A percentile compares a stretch with the other conserved stretches of the same genome.
Conservation (phyloP, 768 basidiomycete species). For the Exsudoporus frostii region DNA sequence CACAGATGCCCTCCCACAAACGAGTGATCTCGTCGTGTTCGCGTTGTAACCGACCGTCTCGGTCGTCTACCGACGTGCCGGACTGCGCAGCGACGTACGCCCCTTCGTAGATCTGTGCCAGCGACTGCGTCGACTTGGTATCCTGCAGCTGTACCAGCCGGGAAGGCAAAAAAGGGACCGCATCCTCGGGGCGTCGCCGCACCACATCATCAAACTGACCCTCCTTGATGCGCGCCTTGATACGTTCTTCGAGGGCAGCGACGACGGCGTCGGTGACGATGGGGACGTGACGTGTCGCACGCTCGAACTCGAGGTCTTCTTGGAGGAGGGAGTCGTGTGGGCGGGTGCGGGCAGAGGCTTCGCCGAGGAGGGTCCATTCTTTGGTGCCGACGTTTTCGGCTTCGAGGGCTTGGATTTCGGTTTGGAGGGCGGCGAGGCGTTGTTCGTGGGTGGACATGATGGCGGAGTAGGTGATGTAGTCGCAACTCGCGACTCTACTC, state of each 20-base stretch:
- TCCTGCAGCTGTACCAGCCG: slow-evolving; percentile 87
- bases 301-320: slow-evolving; percentile 94
- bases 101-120: slow-evolving; percentile 95
- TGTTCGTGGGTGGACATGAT: slow-evolving; percentile 53
- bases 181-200: slow-evolving; percentile 67
- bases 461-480: no score
- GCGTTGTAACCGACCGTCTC: slow-evolving; percentile 83
- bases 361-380: slow-evolving; percentile 91
- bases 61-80: slow-evolving; percentile 58
- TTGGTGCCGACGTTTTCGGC: slow-evolving; percentile 84
- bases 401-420: slow-evolving; percentile 82
- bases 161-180: slow-evolving; percentile 89
- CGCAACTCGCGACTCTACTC: no score
- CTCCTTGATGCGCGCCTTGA: slow-evolving; percentile 85
- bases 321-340: slow-evolving; percentile 91
- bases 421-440: slow-evolving; percentile 65
- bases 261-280: slow-evolving; percentile 88
- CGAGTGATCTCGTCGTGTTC: slow-evolving; percentile 86
- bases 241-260: slow-evolving; percentile 78
- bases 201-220: slow-evolving; percentile 89
- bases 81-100: slow-evolving; percentile 74
- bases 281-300: slow-evolving; percentile 81
- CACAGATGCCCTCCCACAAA: slow-evolving; percentile 81
- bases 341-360: slow-evolving; percentile 75
- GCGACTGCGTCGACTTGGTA: slow-evolving; percentile 79